A percentile compares a stretch with the other conserved stretches of the same genome.
Conservation (phyloP, 495 filamentous ascomycete genomes). For the Lasiosphaeris hirsuta region DNA sequence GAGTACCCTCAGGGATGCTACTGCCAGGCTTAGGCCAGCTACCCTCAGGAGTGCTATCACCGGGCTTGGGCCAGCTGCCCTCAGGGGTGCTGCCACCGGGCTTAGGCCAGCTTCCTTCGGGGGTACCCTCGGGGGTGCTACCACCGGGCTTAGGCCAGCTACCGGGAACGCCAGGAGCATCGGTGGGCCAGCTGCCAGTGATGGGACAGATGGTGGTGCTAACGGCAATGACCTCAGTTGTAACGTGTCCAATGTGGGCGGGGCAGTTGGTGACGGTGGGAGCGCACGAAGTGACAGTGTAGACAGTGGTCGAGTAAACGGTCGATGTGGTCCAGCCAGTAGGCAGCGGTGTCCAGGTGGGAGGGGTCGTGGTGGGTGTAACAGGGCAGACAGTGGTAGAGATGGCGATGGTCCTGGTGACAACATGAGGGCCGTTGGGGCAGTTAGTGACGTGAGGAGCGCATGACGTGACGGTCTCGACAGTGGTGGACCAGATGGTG, state of each 20-base stretch:
- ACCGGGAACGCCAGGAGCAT: not conserved
- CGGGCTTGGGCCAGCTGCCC: too few species aligned
- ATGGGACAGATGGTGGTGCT: slow-evolving; percentile 38
- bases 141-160: not conserved
- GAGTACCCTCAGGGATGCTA: too few species aligned
- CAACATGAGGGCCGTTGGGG: slow-evolving; percentile 30
- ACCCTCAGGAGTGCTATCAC: too few species aligned
- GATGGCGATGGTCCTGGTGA: slow-evolving; percentile 38
- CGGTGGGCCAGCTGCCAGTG: slow-evolving; percentile 8
- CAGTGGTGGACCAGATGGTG: slow-evolving; percentile 50
- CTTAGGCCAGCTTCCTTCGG: too few species aligned
- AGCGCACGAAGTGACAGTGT: slow-evolving; percentile 56
- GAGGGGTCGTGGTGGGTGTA: slow-evolving; percentile 29
- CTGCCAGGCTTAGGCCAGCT: too few species aligned
- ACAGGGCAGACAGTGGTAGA: slow-evolving; percentile 47
- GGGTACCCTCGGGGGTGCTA: not conserved
- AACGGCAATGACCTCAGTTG: slow-evolving; percentile 36
- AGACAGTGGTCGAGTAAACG: slow-evolving; percentile 51
- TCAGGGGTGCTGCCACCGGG: too few species aligned
- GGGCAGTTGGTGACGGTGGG: slow-evolving; percentile 57
- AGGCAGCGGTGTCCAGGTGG: slow-evolving; percentile 8
- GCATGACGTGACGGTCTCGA: slow-evolving; percentile 57
- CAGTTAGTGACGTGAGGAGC: slow-evolving; percentile 56
- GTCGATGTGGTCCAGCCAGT: slow-evolving; percentile 39
- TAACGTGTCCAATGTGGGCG: slow-evolving; percentile 39